Conservation (phyloP, 805 yeast genomes). For the Candida pseudoglaebosa region DNA sequence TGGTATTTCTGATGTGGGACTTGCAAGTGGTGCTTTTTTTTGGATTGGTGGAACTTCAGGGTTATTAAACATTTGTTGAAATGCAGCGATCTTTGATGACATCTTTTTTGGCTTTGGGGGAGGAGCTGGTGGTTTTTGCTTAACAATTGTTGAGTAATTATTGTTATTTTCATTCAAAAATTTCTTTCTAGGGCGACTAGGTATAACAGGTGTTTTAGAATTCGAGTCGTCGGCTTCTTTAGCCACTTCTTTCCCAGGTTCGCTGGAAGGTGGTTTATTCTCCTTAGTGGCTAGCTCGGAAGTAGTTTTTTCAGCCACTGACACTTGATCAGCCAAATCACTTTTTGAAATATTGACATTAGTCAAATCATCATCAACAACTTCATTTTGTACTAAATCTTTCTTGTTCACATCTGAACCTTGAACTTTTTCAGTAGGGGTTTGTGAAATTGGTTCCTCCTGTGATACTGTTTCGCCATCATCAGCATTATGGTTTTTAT, state of each 20-base stretch:
- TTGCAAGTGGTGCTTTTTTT: background rate
- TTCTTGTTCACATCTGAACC: background rate
- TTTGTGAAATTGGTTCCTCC: slow-evolving; percentile 18
- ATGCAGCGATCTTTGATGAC: slow-evolving; percentile 75
- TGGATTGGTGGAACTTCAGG: slow-evolving; percentile 9
- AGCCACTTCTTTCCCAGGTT: background rate
- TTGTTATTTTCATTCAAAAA: background rate
- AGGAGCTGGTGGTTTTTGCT: slow-evolving; percentile 28
- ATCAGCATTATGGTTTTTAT: no score
- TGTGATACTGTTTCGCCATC: slow-evolving; percentile 30
- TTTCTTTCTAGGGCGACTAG: slow-evolving; percentile 7
- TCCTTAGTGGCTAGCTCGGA: background rate
- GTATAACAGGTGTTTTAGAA: slow-evolving; percentile 5
- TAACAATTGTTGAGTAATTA: background rate
- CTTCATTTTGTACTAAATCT: slow-evolving; percentile 1
- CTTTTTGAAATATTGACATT: background rate
- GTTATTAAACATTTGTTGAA: slow-evolving; percentile 46
- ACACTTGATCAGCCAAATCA: background rate
- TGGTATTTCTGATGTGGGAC: slow-evolving; percentile 5
- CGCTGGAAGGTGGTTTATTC: no score
- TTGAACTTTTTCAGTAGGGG: background rate
- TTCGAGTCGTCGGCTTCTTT: background rate
- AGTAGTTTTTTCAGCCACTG: background rate
- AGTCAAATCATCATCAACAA: background rate
- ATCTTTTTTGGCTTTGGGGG: slow-evolving; percentile 77